Evolutionary conservation across 2,329 filamentous ascomycete genomes (phyloP).

Genomic region (Apiospora aurea): DNA sequence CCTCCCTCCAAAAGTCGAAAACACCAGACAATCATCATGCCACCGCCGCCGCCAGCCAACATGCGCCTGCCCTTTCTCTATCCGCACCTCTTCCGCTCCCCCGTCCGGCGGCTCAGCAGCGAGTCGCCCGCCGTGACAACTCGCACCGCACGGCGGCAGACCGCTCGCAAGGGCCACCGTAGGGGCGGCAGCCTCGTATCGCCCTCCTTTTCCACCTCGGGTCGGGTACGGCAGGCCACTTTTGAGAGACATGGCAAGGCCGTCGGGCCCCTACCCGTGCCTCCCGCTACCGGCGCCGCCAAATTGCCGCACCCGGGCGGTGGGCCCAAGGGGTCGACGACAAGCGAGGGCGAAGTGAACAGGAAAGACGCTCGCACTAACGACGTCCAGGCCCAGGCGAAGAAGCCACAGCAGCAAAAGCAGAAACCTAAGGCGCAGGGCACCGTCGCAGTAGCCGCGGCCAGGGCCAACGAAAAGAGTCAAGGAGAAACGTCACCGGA

Average conservation of each 20-base stretch:
- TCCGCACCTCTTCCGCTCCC: conserved; percentile 68
- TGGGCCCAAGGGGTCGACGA: conserved; percentile 23
- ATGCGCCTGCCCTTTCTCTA: conserved; percentile 71
- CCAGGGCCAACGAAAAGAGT: too few species aligned
- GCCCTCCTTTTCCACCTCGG: conserved; percentile 46
- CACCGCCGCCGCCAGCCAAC: background rate
- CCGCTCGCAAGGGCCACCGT: conserved; percentile 36
- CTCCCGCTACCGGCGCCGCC: conserved; percentile 37
- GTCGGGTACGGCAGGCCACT: conserved; percentile 46
- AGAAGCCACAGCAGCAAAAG: conserved; percentile 21
- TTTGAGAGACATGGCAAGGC: conserved; percentile 68
- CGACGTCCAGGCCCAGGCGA: conserved; percentile 20
- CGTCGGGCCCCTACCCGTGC: conserved; percentile 57
- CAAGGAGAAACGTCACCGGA: background rate
- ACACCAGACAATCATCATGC: conserved; percentile 7
- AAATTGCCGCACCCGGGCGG: conserved; percentile 35
- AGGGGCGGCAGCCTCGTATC: conserved; percentile 30
- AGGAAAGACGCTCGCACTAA: conserved; percentile 28
- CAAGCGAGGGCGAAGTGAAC: conserved; percentile 29
- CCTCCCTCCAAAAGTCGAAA: background rate
- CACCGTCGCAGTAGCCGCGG: background rate
- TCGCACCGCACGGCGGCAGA: conserved; percentile 49
- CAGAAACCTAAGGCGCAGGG: conserved; percentile 23
- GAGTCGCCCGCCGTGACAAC: conserved; percentile 32
- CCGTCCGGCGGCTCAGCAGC: conserved; percentile 53